Evolutionary conservation across 371 early-diverging fungal species (phyloP), one percentile per base, ranked within the genome.

Genomic region (Enterocytospora artemiae): DNA sequence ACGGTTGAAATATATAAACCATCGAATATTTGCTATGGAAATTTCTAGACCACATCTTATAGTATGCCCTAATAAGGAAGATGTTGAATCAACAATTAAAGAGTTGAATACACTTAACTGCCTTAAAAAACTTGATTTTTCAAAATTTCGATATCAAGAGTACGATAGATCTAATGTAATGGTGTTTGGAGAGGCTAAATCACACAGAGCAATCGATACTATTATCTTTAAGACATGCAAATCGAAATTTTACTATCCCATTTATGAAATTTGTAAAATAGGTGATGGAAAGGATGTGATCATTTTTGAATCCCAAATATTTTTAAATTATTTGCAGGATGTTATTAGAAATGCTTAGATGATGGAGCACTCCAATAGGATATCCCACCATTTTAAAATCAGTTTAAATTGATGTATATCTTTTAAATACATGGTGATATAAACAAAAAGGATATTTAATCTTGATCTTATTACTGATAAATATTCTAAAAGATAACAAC

Each of bases 231-330:
- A 61, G 22, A 63, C 63, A 33, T 52, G 48, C 33, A 30, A 33
- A n/a, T 27, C 12, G 0, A 28, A 51, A 25, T 31, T 31, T 28
- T 60, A 46, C 37, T 66, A 36, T 58, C 45, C 67, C 32, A 36
- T 71, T 32, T 66, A 24, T 59, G 67, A 71, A 30, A 54, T 71
- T 22, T 44, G 59, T 25, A 34, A 59, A 30, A 41, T 71, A 32
- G 60, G 63, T 30, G 32, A 67, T 39, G 24, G 49, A 2, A 62
- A 39, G 12, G 39, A 67, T 31, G 48, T 20, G 14, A 14, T 55
- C 45, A 51, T 71, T 32, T 71, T 43, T 43, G 71, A 66, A 37
- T 27, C 43, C 1, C 44, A 44, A 27, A 37, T 46, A n/a, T 66
- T 39, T 48, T 55, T 71, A 18, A 51, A 65, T 36, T 71, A 71